Percentiles rank a stretch among this genome's conserved stretches.
Evolutionary conservation across 78 protist species (phyloP).

Genomic region (Dictyostelium intermedium): DNA sequence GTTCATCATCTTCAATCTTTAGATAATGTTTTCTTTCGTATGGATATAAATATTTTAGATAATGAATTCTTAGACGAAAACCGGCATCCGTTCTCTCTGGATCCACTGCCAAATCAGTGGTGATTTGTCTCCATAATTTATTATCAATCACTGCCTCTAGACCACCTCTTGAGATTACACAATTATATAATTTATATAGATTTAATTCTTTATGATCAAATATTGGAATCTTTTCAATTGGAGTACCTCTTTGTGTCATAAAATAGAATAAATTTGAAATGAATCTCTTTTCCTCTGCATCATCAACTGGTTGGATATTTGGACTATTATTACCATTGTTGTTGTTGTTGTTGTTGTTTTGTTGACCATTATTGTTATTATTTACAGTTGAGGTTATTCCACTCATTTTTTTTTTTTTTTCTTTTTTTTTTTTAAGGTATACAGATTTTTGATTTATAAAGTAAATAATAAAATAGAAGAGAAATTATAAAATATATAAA

Average conservation of each 20-base stretch:
- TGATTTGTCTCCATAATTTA: constrained; percentile 80
- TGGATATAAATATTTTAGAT: constrained; percentile 71
- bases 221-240: constrained; percentile 72
- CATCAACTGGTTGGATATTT: constrained; percentile 5
- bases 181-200: constrained; percentile 52
- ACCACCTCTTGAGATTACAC: constrained; percentile 81
- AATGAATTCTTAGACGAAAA: constrained; percentile 71
- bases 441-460: background rate
- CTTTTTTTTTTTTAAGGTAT: background rate
- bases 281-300: constrained; percentile 54
- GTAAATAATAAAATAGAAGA: background rate
- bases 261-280: constrained; percentile 27
- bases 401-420: background rate
- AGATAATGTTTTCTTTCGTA: constrained; percentile 59
- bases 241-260: constrained; percentile 68
- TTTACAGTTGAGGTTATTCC: background rate
- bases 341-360: background rate
- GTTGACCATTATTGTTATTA: background rate
- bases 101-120: constrained; percentile 64
- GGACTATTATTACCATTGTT: background rate
- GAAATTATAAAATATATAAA: background rate
- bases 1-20: constrained; percentile 60
- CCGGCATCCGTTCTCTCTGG: constrained; percentile 82
- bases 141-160: constrained; percentile 62
- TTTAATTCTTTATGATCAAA: constrained; percentile 78